A percentile compares a stretch with the other conserved stretches of the same genome.
phyloP scores from a whole-genome alignment of 78 protist species.

The Guillardia theta region DNA sequence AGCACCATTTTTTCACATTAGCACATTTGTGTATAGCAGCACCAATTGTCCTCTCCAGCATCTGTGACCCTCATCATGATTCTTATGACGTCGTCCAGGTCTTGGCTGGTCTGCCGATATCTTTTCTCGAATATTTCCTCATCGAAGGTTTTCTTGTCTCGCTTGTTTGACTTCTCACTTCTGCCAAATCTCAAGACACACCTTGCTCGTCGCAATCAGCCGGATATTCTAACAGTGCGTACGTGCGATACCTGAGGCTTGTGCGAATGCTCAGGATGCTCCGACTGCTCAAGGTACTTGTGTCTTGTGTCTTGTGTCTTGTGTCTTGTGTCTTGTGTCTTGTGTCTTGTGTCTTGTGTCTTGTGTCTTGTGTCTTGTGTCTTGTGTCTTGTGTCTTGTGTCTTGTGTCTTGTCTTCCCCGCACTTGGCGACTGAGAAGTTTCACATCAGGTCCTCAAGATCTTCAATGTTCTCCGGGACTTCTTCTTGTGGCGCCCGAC shows the following conservation, averaged over 20 bases:
- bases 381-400: neutral
- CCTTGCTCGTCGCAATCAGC: too few species aligned
- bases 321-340: neutral
- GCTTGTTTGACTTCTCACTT: too few species aligned
- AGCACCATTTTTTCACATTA: too few species aligned
- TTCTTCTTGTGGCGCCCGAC: neutral
- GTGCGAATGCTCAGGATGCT: neutral
- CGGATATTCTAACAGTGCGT: too few species aligned
- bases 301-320: neutral
- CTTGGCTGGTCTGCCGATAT: too few species aligned
- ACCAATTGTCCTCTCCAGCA: too few species aligned
- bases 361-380: neutral
- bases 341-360: neutral
- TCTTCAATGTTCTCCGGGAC: neutral
- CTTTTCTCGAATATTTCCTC: too few species aligned
- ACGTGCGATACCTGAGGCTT: neutral
- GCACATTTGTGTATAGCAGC: too few species aligned
- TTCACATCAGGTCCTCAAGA: neutral
- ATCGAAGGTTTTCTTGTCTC: too few species aligned
- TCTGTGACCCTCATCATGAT: too few species aligned
- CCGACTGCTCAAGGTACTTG: neutral
- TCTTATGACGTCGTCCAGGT: too few species aligned
- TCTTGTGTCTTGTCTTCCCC: neutral
- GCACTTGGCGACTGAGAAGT: neutral
- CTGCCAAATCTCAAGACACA: too few species aligned